phyloP scores from a whole-genome alignment of 371 early-diverging fungal species.

The Mortierella sp. region DNA sequence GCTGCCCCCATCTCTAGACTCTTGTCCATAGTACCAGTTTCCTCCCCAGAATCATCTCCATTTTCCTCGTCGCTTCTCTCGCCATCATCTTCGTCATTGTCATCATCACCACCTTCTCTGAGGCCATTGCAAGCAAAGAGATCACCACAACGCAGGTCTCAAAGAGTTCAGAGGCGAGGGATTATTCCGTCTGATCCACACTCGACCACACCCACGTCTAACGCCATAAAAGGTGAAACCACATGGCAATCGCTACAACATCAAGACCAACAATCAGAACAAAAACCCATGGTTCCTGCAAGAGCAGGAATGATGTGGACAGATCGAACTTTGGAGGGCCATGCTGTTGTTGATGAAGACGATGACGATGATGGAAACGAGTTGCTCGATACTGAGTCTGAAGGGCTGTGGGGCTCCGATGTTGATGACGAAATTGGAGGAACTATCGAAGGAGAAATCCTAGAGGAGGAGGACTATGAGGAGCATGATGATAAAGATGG shows the following conservation, averaged over 20 bases:
- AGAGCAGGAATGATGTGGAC: conserved; percentile 9
- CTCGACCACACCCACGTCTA: background rate
- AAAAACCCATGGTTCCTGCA: background rate
- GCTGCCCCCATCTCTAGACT: conserved; percentile 12
- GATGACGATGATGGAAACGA: conserved; percentile 55
- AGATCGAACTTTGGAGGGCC: conserved; percentile 41
- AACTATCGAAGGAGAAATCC: conserved; percentile 33
- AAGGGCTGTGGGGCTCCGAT: conserved; percentile 21
- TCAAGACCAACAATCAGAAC: background rate
- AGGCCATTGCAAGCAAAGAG: conserved; percentile 6
- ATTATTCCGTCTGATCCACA: background rate
- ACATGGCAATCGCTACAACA: background rate
- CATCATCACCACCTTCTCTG: background rate
- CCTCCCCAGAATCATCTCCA: conserved; percentile 2
- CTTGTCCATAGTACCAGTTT: background rate
- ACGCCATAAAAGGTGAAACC: background rate
- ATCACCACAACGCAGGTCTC: background rate
- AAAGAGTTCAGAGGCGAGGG: background rate
- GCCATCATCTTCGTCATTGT: background rate
- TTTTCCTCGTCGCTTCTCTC: background rate
- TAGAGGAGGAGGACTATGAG: conserved; percentile 34
- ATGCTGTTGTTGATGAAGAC: conserved; percentile 50
- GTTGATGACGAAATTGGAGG: conserved; percentile 43
- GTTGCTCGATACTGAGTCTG: conserved; percentile 43
- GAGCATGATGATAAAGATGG: conserved; percentile 22